Conservation (phyloP, 164 flowering plant genomes). For the Amborella trichopoda region DNA sequence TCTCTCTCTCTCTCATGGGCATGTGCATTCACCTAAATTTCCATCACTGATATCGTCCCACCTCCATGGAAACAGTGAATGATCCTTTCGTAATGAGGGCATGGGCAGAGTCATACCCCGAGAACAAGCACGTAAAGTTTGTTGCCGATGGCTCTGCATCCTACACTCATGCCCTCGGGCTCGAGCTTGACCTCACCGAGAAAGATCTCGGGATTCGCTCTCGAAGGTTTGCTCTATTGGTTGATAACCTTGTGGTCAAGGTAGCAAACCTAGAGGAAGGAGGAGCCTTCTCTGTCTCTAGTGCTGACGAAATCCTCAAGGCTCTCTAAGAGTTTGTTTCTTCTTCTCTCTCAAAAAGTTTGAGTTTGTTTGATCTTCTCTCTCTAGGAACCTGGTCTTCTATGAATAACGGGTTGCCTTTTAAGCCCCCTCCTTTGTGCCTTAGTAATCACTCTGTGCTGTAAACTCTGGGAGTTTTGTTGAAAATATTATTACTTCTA, state of each 20-base stretch:
- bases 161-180: constrained; percentile 78
- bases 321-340: constrained; percentile 46
- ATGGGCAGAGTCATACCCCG: constrained; percentile 78
- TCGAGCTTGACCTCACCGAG: constrained; percentile 79
- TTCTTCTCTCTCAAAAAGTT: too few species aligned
- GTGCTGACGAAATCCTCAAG: constrained; percentile 81
- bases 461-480: too few species aligned
- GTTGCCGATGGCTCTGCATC: constrained; percentile 75
- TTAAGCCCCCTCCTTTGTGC: too few species aligned
- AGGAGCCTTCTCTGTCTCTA: constrained; percentile 70
- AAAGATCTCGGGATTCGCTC: constrained; percentile 82
- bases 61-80: too few species aligned
- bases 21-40: too few species aligned
- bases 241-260: constrained; percentile 73
- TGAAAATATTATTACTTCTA: too few species aligned
- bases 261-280: constrained; percentile 70
- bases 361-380: too few species aligned
- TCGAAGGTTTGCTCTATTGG: constrained; percentile 67
- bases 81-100: constrained; percentile 98
- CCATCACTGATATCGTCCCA: too few species aligned
- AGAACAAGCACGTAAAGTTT: constrained; percentile 79
- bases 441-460: too few species aligned
- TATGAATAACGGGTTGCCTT: too few species aligned
- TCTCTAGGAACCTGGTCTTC: too few species aligned
- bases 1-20: too few species aligned